Conservation (phyloP, 768 basidiomycete species). For the Collybiopsis confluens region DNA sequence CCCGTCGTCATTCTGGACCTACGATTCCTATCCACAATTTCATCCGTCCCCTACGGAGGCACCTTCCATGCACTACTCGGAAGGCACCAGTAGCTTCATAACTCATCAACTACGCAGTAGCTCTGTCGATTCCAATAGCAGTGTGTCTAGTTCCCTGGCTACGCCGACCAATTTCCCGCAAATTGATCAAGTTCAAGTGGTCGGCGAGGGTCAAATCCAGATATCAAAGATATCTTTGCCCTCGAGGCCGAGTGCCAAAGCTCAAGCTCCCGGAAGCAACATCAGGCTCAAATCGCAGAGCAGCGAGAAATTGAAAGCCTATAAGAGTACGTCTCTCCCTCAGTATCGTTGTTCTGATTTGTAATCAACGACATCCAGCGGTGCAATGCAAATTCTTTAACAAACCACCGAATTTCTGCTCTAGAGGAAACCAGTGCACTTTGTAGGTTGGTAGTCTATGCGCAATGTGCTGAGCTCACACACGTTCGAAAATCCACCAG, state of each 20-base stretch:
- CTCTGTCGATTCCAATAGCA: constrained; percentile 10
- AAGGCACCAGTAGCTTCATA: not conserved
- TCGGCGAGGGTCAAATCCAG: too few relatives aligned
- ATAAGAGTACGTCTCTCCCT: constrained; percentile 33
- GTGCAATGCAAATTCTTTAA: constrained; percentile 59
- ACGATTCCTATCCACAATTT: constrained; percentile 3
- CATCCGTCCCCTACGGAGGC: not conserved
- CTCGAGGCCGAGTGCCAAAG: too few relatives aligned
- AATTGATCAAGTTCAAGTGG: constrained; percentile 14
- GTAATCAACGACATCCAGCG: constrained; percentile 28
- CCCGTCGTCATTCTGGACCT: not conserved
- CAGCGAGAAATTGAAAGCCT: constrained; percentile 22
- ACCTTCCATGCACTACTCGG: not conserved
- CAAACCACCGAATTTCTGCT: constrained; percentile 33
- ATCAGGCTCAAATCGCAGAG: not conserved
- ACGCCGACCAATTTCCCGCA: constrained; percentile 16
- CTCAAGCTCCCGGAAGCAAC: too few relatives aligned
- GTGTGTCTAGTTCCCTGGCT: constrained; percentile 5
- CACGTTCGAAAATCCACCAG: not conserved
- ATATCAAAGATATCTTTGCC: too few relatives aligned
- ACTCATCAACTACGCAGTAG: constrained; percentile 8
- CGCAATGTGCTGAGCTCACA: too few relatives aligned
- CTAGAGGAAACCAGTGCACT: constrained; percentile 51
- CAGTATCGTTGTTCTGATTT: not conserved
- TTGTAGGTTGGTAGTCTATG: constrained; percentile 53